Evolutionary conservation across 768 basidiomycete species (phyloP), one percentile per base, ranked within the genome.

Genomic region (Naematelia aurantialba): DNA sequence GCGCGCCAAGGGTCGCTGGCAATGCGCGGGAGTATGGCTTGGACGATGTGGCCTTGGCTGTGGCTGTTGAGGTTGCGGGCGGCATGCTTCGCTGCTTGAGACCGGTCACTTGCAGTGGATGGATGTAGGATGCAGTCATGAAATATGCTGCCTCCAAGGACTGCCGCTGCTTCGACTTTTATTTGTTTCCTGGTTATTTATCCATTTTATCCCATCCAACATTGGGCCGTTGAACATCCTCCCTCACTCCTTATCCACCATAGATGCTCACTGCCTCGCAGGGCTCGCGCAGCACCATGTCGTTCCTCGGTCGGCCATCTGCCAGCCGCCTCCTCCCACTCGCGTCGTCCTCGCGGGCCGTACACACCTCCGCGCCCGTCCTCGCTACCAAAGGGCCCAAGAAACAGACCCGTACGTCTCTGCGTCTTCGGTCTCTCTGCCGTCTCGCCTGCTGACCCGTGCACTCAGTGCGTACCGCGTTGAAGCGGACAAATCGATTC

Each of bases 1-100:
- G 80, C 14, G 79, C 79, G 14, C 79, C 79, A 17, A 67, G 8
- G 34, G 34, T 8, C 17, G 34, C 34, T 8, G 34, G 34, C 8
- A 39, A 17, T 8, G 34, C 42, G n/a, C 59, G 56, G 46, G 52
- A 44, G 10, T 29, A 39, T 10, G 56, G 34, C 47, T 58, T 63
- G 30, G 52, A 11, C 4, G 52, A 59, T 45, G 52, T 66, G 14
- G 49, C 60, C 46, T 63, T 57, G 1, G 31, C 50, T 13, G 50
- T 55, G 14, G 45, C 29, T 1, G 26, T 57, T 2, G 27, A 31
- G 8, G 50, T 54, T 19, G 44, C 21, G 14, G 61, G n/a, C 5
- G 42, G 45, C 47, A 24, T 34, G 47, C 49, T 39, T 39, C 17
- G 34, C 34, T 39, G 17, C 17, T 39, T 17, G 19, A 25, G 46